Conservation (phyloP, 768 basidiomycete genomes). For the Tricholoma sp. region DNA sequence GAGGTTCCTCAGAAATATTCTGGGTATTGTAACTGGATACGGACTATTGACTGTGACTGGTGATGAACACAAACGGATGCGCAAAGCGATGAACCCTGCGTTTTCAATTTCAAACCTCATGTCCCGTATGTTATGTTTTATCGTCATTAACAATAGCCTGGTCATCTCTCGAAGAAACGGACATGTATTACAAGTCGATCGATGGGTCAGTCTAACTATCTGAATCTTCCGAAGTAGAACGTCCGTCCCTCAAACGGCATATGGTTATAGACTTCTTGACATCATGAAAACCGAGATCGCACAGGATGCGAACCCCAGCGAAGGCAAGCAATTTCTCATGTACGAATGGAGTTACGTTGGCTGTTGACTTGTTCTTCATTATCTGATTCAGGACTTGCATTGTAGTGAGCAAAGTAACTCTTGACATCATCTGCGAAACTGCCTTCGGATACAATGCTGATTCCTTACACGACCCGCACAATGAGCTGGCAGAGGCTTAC, state of each 20-base stretch:
- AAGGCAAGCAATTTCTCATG: constrained; percentile 28
- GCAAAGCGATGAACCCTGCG: constrained; percentile 47
- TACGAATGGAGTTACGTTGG: constrained; percentile 45
- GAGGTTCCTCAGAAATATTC: constrained; percentile 34
- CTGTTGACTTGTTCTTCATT: not conserved
- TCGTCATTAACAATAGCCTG: not conserved
- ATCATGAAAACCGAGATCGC: constrained; percentile 30
- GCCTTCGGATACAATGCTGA: constrained; percentile 45
- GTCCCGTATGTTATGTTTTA: constrained; percentile 23
- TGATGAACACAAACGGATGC: constrained; percentile 44
- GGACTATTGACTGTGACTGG: constrained; percentile 46
- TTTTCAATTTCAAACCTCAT: constrained; percentile 41
- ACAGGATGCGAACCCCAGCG: constrained; percentile 12
- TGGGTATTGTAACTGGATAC: constrained; percentile 39
- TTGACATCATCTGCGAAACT: constrained; percentile 49
- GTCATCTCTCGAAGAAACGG: constrained; percentile 25
- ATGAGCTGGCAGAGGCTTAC: constrained; percentile 44
- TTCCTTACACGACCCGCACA: constrained; percentile 39
- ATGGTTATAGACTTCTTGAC: constrained; percentile 27
- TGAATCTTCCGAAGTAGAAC: not conserved
- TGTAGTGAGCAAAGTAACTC: constrained; percentile 45
- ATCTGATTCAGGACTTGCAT: not conserved
- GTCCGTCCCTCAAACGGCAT: not conserved
- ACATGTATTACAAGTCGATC: constrained; percentile 44
- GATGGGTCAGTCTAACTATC: constrained; percentile 28